Evolutionary conservation across 2,329 filamentous ascomycete species (phyloP).

Genomic region (Amesomyces nigricolor): DNA sequence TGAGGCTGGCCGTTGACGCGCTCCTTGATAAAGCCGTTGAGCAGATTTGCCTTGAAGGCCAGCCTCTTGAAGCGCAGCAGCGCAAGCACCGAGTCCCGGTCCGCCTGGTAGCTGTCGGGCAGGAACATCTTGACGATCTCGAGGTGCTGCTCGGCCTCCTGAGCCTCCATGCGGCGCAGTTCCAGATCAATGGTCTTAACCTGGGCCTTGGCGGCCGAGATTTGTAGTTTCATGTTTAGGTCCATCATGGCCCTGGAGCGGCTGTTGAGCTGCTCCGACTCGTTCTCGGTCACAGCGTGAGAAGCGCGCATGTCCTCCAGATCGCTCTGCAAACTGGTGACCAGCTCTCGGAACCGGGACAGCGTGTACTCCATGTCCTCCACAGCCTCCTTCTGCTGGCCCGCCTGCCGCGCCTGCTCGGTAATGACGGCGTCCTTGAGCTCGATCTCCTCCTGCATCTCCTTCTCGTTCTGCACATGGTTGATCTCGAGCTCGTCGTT

Average conservation of each 20-base stretch:
- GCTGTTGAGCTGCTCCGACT: constrained; percentile 83
- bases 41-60: constrained; percentile 77
- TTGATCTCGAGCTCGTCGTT: constrained; percentile 93
- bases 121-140: constrained; percentile 85
- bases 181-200: constrained; percentile 93
- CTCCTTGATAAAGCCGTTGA: constrained; percentile 74
- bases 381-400: constrained; percentile 71
- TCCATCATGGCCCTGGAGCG: constrained; percentile 94
- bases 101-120: constrained; percentile 73
- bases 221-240: constrained; percentile 87
- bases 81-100: constrained; percentile 81
- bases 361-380: constrained; percentile 89
- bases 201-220: constrained; percentile 84
- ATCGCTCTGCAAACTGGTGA: constrained; percentile 77
- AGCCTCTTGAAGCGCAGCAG: constrained; percentile 83
- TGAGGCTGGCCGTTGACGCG: constrained; percentile 62
- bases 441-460: constrained; percentile 89
- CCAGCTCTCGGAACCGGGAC: constrained; percentile 80
- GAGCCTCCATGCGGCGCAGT: constrained; percentile 76
- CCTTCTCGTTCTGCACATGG: constrained; percentile 87
- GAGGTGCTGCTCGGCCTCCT: constrained; percentile 83
- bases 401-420: constrained; percentile 70
- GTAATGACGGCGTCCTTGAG: constrained; percentile 76
- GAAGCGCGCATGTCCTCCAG: constrained; percentile 89
- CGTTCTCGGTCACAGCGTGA: constrained; percentile 84